Base-by-base conservation (phyloP, 2,329 filamentous ascomycete genomes). In the Claviceps arundinis region DNA sequence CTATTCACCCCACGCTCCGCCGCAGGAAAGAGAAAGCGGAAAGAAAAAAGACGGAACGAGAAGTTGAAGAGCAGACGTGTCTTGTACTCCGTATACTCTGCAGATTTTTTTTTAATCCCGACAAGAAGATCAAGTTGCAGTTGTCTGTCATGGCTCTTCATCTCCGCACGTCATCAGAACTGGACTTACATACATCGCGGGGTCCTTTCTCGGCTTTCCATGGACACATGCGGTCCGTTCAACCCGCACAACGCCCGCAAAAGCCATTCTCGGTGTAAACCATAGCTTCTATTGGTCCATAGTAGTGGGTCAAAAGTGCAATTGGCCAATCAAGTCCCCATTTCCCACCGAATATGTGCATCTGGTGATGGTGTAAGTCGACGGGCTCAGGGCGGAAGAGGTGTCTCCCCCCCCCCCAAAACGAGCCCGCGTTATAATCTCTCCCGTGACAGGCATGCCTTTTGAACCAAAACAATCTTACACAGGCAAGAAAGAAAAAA, bases 361-460 rank as follows among this genome's bases (percentile, higher is more conserved):
- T 55, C 50, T 59, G 57, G 58, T 58, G 64, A 64, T 63, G 63
- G 66, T 69, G 67, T 69, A 69, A 69, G 67, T 69, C 52, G 53
- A 56, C 54, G 59, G 30, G 30, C 58, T 60, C 59, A 60, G 51
- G 47, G n/a, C 60, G 67, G 64, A 67, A 60, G 11, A 30, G 7
- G 26, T 17, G 44, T 14, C 24, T 30, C 19, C 59, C 64, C 62
- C 64, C 62, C 17, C 61, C 62, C 60, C 60, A 59, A 59, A 65
- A 14, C 22, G 22, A 59, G 61, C 62, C 65, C 63, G 62, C 66
- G 67, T 37, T 68, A 69, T 68, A 68, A 66, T 62, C 64, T 52
- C 61, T 64, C 61, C 60, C 56, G 62, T 62, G 64, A 63, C 65
- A 67, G 64, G 62, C 63, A 64, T 57, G 62, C 62, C 65, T 34